phyloP scores from a whole-genome alignment of 805 yeast genomes.

The Maudiozyma turicensis region DNA sequence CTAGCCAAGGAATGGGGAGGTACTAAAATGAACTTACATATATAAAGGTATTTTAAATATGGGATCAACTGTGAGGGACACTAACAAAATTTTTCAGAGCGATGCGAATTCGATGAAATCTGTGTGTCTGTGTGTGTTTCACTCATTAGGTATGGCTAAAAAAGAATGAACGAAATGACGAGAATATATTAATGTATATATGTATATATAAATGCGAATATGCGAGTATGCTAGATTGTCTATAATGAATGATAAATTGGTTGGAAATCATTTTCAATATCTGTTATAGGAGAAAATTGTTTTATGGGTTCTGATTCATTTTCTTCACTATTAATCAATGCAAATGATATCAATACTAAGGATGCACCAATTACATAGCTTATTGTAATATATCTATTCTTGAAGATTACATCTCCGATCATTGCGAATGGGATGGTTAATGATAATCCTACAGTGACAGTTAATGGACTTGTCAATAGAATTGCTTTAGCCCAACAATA shows the following conservation, averaged over 20 bases:
- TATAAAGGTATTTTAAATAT: too few species aligned
- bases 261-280: neutral
- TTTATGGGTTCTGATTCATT: neutral
- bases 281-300: neutral
- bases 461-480: conserved; percentile 78
- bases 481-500: conserved; percentile 92
- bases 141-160: neutral
- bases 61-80: too few species aligned
- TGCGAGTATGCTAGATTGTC: neutral
- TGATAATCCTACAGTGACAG: conserved; percentile 89
- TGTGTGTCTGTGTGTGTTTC: neutral
- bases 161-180: neutral
- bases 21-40: too few species aligned
- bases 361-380: conserved; percentile 67
- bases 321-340: conserved; percentile 63
- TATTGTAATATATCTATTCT: conserved; percentile 44
- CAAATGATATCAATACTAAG: conserved; percentile 67
- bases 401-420: conserved; percentile 73
- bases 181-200: neutral
- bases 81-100: too few species aligned
- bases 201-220: neutral
- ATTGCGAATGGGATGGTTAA: conserved; percentile 88
- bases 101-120: neutral
- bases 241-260: neutral
- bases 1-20: neutral